Evolutionary conservation across 495 filamentous ascomycete species (phyloP).

Genomic region (Podospora tetraspora): DNA sequence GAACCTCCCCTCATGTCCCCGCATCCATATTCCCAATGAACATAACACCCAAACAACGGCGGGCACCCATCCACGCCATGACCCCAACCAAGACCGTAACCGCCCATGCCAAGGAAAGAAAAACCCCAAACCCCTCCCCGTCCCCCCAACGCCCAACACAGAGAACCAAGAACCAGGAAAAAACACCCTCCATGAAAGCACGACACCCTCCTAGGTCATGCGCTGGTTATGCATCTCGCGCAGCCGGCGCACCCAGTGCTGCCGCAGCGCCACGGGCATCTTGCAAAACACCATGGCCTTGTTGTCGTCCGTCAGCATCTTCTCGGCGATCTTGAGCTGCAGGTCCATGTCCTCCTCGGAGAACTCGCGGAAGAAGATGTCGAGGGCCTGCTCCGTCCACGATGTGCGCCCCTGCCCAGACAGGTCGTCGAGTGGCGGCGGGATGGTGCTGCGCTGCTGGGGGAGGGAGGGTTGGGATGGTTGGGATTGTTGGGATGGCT

Average conservation of each 20-base stretch:
- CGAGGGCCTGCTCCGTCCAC: slow-evolving; percentile 47
- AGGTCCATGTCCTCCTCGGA: slow-evolving; percentile 43
- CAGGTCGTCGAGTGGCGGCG: neutral
- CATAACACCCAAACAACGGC: neutral
- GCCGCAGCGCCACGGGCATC: slow-evolving; percentile 40
- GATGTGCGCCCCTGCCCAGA: slow-evolving; percentile 17
- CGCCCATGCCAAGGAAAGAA: neutral
- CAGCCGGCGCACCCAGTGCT: slow-evolving; percentile 45
- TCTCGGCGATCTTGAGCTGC: slow-evolving; percentile 49
- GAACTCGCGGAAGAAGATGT: slow-evolving; percentile 48
- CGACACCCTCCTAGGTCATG: slow-evolving; percentile 19
- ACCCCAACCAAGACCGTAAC: neutral
- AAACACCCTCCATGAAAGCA: neutral
- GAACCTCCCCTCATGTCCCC: neutral
- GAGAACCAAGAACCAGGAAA: neutral
- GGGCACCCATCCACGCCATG: neutral
- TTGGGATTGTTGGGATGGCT: neutral
- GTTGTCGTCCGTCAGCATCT: slow-evolving; percentile 46
- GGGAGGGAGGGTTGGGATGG: too few species aligned
- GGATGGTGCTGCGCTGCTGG: neutral
- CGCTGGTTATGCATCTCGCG: slow-evolving; percentile 42
- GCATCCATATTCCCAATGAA: neutral
- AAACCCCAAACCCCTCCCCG: neutral
- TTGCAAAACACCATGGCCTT: slow-evolving; percentile 52
- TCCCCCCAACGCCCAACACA: neutral